Base-by-base conservation (phyloP, 768 basidiomycete genomes). In the Calocera viscosa region DNA sequence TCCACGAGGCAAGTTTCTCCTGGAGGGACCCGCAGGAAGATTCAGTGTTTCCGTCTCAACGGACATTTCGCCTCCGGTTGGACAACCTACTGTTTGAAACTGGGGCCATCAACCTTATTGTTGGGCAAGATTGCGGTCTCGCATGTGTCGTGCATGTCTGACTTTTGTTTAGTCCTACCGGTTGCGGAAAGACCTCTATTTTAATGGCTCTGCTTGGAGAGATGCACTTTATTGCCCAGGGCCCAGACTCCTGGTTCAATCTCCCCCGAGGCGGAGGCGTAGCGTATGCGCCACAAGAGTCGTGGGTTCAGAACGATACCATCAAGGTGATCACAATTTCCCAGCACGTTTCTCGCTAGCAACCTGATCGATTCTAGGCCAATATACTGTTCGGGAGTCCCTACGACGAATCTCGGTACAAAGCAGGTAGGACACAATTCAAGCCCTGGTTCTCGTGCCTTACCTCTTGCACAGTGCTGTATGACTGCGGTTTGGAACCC, bases 11-110 rank as follows among this genome's bases (percentile, higher is more conserved):
- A 0, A 77, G 70, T 76, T 67, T 79, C 71, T 75, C 80, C 0
- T 88, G 87, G 87, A 77, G 86, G 65, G 87, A 87, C 68, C 85
- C 69, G 28, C 67, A 67, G 38, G 47, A 33, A 16, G 49, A 63
- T 60, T 26, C 38, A 16, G 75, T 86, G 19, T 19, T 24, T 47
- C 43, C 43, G 19, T 24, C 24, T 47, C 16, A 24, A 19, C 43
- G 69, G 17, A 74, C 74, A 60, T 78, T 76, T 71, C 68, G 66
- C 10, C 70, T 78, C 2, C 67, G 68, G 8, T 72, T 78, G 28
- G 73, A 74, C 33, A 74, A 76, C 47, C 69, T 77, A 28, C 72
- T 73, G 5, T 77, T 79, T 66, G 70, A 74, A 63, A 72, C 72
- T 67, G 74, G 75, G 16, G 75, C 74, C 68, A 69, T 77, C 70